Percentiles rank a stretch among this genome's conserved stretches.
Evolutionary conservation across 1,139 yeast genomes (phyloP).

Genomic region (Saccharomyces hybrid): DNA sequence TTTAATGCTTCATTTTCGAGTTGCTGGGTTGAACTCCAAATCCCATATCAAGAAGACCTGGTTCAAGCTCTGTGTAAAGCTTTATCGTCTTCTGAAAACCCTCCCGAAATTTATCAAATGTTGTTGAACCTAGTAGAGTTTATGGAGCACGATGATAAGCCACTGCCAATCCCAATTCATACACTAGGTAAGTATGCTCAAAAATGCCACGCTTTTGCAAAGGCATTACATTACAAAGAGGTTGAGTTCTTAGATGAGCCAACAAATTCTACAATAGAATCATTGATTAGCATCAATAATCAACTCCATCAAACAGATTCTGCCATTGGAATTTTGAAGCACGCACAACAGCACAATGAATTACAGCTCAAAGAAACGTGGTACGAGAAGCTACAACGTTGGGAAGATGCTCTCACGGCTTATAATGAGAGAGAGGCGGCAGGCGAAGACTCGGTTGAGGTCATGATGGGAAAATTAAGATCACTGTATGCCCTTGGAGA

Average conservation of each 20-base stretch:
- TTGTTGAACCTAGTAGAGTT: conserved; percentile 85
- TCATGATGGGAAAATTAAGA: conserved; percentile 95
- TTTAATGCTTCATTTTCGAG: conserved; percentile 94
- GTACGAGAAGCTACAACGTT: conserved; percentile 92
- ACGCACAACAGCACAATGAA: conserved; percentile 90
- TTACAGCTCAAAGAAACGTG: conserved; percentile 91
- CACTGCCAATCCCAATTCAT: conserved; percentile 81
- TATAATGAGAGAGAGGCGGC: conserved; percentile 64
- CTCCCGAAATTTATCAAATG: conserved; percentile 92
- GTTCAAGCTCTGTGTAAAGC: conserved; percentile 83
- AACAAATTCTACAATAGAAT: conserved; percentile 83
- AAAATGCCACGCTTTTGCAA: conserved; percentile 94
- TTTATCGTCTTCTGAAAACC: conserved; percentile 80
- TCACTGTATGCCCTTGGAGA: conserved; percentile 96
- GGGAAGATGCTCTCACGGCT: conserved; percentile 96
- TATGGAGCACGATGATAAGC: conserved; percentile 95
- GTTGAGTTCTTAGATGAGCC: conserved; percentile 91
- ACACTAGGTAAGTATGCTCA: conserved; percentile 91
- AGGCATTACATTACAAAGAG: conserved; percentile 92
- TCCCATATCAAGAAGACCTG: conserved; percentile 87
- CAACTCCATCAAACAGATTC: conserved; percentile 96
- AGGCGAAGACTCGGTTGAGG: conserved; percentile 50
- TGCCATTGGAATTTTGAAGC: conserved; percentile 91
- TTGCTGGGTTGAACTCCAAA: conserved; percentile 89
- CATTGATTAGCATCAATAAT: conserved; percentile 84